Base-by-base conservation (phyloP, 2,329 filamentous ascomycete genomes). In the Pestalotiopsis sp. region DNA sequence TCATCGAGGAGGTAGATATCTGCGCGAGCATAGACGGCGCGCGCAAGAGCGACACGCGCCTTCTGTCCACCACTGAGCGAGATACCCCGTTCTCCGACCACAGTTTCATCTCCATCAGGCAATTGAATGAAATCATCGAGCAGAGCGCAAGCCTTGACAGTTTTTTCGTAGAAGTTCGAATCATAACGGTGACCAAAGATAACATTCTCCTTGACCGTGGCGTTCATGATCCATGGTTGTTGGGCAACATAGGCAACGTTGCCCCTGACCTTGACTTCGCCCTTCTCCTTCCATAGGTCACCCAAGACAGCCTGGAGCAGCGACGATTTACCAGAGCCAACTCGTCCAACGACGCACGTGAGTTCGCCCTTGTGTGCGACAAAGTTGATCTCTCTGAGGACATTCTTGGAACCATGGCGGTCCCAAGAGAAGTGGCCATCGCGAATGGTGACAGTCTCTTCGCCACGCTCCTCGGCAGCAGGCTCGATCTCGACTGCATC, bases 61-160 rank as follows among this genome's bases (percentile, higher is more conserved):
- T 98, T 99, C 78, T 99, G 96, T 5, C 97, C 96, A 73, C 95
- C 95, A 71, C 95, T 98, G 27, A 99, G 84, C 2, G 95, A 98
- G 69, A 99, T 99, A 56, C 96, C 96, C 71, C 96, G 91, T 82
- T 99, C 97, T 68, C 96, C 96, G 49, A 99, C 97, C 76, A 98
- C 92, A 0, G 96, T 99, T 78, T 97, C 93, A 76, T 99, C 97
- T 36, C 97, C 96, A 77, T 99, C 96, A 3, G 96, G 96, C 63
- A 99, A 87, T 74, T 93, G 94, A 61, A 91, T 88, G 81, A 99
- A 98, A 78, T 99, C 96, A 73, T 98, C 95, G 5, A 92, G 77
- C 41, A 99, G 85, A 60, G 96, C 96, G 79, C 97, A 99, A 56
- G 96, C 95, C 77, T 93, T 91, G 64, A 99, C 86, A 0, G 95